Evolutionary conservation across 2,329 filamentous ascomycete genomes (phyloP).

Genomic region (Penicillium glabrum): DNA sequence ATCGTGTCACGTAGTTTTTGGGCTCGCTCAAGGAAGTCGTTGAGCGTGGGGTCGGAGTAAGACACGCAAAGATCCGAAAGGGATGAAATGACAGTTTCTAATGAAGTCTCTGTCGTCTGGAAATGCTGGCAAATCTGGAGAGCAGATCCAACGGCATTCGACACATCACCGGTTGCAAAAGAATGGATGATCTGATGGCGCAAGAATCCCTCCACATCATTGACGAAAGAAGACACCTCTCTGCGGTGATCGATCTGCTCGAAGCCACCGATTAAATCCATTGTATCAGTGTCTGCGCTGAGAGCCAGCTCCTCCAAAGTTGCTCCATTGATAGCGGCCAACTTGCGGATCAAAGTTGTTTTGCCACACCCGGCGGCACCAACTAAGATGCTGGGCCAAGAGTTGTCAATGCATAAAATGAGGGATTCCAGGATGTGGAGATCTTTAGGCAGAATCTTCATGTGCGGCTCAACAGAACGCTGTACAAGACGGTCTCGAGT

Average conservation of each 20-base stretch:
- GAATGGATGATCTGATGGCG: slow-evolving; percentile 41
- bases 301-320: slow-evolving; percentile 79
- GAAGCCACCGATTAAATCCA: slow-evolving; percentile 95
- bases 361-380: slow-evolving; percentile 86
- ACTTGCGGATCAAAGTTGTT: slow-evolving; percentile 72
- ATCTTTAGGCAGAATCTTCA: slow-evolving; percentile 38
- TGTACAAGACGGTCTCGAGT: slow-evolving; percentile 54
- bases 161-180: slow-evolving; percentile 25
- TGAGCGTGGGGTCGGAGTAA: slow-evolving; percentile 49
- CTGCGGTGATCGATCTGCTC: slow-evolving; percentile 87
- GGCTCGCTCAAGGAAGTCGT: slow-evolving; percentile 50
- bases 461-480: slow-evolving; percentile 32
- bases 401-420: slow-evolving; percentile 81
- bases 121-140: slow-evolving; percentile 35
- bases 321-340: slow-evolving; percentile 77
- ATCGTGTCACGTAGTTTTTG: slow-evolving; percentile 54
- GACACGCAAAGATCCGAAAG: slow-evolving; percentile 40
- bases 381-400: slow-evolving; percentile 85
- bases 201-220: slow-evolving; percentile 54
- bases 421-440: slow-evolving; percentile 79
- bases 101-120: slow-evolving; percentile 26
- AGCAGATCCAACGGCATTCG: slow-evolving; percentile 22
- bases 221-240: slow-evolving; percentile 63
- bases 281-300: slow-evolving; percentile 93
- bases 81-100: slow-evolving; percentile 32